Conservation (phyloP, 2,329 filamentous ascomycete species). For the Periconia macrospinosa region DNA sequence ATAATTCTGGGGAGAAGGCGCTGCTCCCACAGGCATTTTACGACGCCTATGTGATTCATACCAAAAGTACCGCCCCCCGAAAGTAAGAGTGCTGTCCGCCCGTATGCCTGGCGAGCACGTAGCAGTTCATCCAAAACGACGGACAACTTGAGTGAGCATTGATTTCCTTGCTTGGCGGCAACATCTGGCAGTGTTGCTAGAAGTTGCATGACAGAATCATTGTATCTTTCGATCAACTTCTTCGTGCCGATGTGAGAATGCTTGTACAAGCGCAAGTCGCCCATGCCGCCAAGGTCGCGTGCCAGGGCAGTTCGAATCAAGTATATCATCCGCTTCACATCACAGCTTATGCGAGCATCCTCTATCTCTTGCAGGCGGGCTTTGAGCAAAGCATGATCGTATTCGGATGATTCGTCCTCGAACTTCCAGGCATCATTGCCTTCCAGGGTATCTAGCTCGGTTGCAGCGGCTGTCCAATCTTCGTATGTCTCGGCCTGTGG, state of each 20-base stretch:
- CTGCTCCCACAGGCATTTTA: constrained; percentile 77
- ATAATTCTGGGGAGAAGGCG: constrained; percentile 81
- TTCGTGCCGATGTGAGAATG: constrained; percentile 88
- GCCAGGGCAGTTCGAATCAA: constrained; percentile 78
- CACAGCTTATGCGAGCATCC: constrained; percentile 69
- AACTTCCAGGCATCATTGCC: constrained; percentile 81
- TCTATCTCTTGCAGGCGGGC: constrained; percentile 73
- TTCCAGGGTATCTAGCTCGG: constrained; percentile 76
- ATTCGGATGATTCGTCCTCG: constrained; percentile 67
- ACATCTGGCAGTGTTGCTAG: constrained; percentile 71
- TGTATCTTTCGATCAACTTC: constrained; percentile 81
- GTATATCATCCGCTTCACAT: constrained; percentile 77
- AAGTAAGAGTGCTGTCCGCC: constrained; percentile 78
- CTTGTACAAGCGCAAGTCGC: constrained; percentile 77
- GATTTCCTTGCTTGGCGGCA: constrained; percentile 52
- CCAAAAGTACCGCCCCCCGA: constrained; percentile 88
- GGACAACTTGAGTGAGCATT: constrained; percentile 60
- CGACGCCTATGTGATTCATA: constrained; percentile 87
- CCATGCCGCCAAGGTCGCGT: constrained; percentile 83
- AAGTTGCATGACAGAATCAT: constrained; percentile 74
- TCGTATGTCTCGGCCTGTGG: constrained; percentile 65
- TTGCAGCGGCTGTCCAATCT: constrained; percentile 76
- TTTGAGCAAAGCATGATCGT: constrained; percentile 70
- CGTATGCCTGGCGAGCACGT: constrained; percentile 76
- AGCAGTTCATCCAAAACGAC: constrained; percentile 69